Conservation (phyloP, 164 flowering plant genomes). For the Magnolia officinalis region DNA sequence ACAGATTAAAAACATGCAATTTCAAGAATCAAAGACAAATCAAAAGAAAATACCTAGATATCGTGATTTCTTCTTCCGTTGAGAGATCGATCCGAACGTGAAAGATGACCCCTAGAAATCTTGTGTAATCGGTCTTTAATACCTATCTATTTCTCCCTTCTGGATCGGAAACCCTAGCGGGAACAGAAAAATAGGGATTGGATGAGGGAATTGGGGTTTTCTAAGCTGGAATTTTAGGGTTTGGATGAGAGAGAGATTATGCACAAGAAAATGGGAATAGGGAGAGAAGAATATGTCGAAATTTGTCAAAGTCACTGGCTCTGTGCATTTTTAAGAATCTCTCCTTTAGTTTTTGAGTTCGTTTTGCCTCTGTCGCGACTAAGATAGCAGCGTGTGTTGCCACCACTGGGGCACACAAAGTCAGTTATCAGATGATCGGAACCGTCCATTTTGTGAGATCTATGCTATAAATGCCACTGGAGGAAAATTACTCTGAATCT, state of each 20-base stretch:
- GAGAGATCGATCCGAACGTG: not conserved
- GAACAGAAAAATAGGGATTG: not conserved
- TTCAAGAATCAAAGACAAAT: not conserved
- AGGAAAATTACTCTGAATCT: too few species aligned
- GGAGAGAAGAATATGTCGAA: not conserved
- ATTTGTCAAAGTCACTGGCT: not conserved
- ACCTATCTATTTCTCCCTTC: not conserved
- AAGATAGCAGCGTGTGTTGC: not conserved
- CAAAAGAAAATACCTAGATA: not conserved
- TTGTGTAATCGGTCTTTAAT: not conserved
- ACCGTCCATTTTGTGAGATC: too few species aligned
- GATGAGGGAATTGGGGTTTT: not conserved
- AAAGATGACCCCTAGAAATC: not conserved
- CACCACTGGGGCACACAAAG: not conserved
- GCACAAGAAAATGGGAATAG: not conserved
- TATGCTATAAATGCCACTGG: too few species aligned
- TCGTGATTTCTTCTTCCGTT: not conserved
- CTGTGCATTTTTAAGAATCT: not conserved
- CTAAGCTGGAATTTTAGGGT: not conserved
- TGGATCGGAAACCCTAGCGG: not conserved
- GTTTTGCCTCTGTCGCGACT: not conserved
- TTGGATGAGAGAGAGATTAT: not conserved
- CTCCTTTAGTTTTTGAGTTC: not conserved
- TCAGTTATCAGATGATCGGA: too few species aligned
- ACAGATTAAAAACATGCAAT: not conserved